A percentile compares a stretch with the other conserved stretches of the same genome.
phyloP scores from a whole-genome alignment of 352 stramenopile species.

The Globisporangium okanoganense region DNA sequence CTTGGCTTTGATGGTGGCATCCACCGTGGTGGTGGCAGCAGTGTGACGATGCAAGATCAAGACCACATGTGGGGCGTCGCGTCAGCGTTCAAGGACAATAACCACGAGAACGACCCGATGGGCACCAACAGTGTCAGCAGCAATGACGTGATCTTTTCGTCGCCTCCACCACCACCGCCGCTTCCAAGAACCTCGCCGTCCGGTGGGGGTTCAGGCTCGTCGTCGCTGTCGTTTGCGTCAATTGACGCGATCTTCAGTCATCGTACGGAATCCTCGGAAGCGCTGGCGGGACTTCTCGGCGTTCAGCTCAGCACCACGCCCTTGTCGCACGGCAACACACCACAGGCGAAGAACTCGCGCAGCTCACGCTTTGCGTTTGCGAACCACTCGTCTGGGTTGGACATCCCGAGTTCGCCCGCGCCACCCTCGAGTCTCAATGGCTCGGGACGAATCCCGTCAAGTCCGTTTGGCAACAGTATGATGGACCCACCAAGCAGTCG shows the following conservation, averaged over 20 bases:
- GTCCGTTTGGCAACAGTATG: constrained; percentile 14
- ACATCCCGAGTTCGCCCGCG: constrained; percentile 10
- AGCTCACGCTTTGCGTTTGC: constrained; percentile 83
- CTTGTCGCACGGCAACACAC: constrained; percentile 28
- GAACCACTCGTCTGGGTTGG: constrained; percentile 35
- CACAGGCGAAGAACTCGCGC: constrained; percentile 32
- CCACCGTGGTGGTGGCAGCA: constrained; percentile 24
- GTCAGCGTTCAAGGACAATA: constrained; percentile 6
- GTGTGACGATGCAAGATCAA: constrained; percentile 15
- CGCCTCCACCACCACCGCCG: constrained; percentile 7
- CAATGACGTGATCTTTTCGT: constrained; percentile 5
- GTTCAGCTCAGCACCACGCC: constrained; percentile 51
- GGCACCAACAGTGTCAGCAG: not conserved
- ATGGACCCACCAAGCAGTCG: constrained; percentile 12
- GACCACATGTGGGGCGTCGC: constrained; percentile 25
- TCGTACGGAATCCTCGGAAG: constrained; percentile 67
- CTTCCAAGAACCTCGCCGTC: constrained; percentile 7
- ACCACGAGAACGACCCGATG: constrained; percentile 8
- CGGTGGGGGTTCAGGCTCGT: constrained; percentile 14
- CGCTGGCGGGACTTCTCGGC: constrained; percentile 58
- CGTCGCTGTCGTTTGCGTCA: constrained; percentile 67
- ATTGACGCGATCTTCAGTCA: constrained; percentile 84
- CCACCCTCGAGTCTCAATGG: not conserved
- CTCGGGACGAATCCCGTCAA: constrained; percentile 13
- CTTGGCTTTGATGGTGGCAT: constrained; percentile 71